phyloP scores from a whole-genome alignment of 208 protist genomes.

The Leishmania turanica region DNA sequence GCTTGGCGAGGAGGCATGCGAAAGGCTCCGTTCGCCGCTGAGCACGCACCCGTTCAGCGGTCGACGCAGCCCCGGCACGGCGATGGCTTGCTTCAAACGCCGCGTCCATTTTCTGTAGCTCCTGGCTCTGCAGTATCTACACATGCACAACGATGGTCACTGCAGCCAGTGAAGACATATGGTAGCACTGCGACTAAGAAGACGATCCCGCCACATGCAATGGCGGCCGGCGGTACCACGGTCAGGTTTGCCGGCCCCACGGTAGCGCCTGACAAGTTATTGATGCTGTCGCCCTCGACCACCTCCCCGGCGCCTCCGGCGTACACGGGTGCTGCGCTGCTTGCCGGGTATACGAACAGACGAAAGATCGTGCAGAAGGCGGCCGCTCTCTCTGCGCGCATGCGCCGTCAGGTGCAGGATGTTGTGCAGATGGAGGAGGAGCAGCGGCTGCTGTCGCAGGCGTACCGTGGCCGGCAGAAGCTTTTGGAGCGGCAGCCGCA shows the following conservation, averaged over 20 bases:
- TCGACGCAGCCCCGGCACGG: neutral
- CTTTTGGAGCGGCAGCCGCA: constrained; percentile 12
- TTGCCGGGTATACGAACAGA: constrained; percentile 30
- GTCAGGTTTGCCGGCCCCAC: neutral
- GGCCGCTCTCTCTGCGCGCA: constrained; percentile 28
- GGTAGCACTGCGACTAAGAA: neutral
- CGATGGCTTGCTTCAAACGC: neutral
- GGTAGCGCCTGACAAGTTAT: neutral
- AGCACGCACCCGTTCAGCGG: neutral
- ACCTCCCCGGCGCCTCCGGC: neutral
- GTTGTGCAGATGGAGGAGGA: constrained; percentile 48
- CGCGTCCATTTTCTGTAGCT: neutral
- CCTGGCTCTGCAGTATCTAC: neutral
- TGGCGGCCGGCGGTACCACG: neutral
- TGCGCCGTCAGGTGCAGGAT: constrained; percentile 41
- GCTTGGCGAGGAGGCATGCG: neutral
- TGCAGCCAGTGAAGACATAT: neutral
- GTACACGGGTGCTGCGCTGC: constrained; percentile 30
- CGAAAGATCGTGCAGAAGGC: constrained; percentile 41
- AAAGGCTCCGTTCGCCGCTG: neutral
- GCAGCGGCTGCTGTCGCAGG: constrained; percentile 30
- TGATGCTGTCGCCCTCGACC: neutral
- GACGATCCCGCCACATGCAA: neutral
- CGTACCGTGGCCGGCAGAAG: constrained; percentile 24
- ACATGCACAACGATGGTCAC: neutral